Percentiles rank a stretch among this genome's conserved stretches.
These are phyloP conservation scores for Termitomyces heimii DNA, from an alignment of 768 basidiomycete species.

Conservation along the genomic window DNA sequence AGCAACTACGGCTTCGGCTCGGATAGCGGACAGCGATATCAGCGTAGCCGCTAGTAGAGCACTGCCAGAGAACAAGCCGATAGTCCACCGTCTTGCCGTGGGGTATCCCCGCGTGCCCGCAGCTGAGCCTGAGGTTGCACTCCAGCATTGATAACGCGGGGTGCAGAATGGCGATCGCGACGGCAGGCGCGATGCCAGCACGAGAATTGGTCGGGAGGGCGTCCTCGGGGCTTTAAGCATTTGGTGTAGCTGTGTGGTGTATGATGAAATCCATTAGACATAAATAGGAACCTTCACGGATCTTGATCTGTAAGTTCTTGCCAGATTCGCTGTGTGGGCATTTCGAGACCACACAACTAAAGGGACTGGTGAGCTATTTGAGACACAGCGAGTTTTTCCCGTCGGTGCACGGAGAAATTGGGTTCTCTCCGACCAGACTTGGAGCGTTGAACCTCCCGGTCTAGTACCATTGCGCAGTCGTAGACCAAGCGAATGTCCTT, in stretches of 20 bases:
- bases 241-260: background rate
- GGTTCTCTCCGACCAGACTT: background rate
- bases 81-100: background rate
- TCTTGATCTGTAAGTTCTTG: constrained; percentile 1
- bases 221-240: constrained; percentile 6
- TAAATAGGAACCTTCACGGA: constrained; percentile 4
- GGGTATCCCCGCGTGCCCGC: background rate
- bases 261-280: background rate
- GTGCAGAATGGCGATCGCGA: background rate
- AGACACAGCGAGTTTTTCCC: background rate
- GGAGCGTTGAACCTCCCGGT: background rate
- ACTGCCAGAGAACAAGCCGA: constrained; percentile 7
- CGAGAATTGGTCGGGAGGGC: background rate
- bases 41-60: constrained; percentile 11
- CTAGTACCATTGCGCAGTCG: background rate
- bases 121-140: constrained; percentile 3
- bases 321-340: background rate
- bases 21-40: constrained; percentile 8
- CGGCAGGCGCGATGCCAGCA: background rate
- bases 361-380: background rate
- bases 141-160: constrained; percentile 7
- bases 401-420: background rate
- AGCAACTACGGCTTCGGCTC: constrained; percentile 10
- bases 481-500: background rate
- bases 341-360: background rate